Conservation (phyloP, 2,329 filamentous ascomycete species). For the Trichoderma citrinoviride region DNA sequence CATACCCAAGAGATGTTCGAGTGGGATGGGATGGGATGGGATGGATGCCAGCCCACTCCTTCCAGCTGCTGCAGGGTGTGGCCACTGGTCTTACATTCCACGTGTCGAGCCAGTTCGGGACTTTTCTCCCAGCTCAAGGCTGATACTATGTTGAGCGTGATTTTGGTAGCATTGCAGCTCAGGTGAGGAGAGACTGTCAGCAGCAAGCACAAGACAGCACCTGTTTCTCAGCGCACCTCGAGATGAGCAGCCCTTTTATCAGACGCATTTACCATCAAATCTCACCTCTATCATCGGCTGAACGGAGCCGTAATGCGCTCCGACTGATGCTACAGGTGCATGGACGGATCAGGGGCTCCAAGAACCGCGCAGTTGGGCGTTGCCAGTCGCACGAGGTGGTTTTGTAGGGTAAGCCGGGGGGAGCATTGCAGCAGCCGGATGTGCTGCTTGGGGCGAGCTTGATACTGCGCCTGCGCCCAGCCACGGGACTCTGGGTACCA, state of each 20-base stretch:
- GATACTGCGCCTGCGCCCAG: constrained; percentile 4
- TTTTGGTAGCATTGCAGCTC: not conserved
- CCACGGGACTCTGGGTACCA: not conserved
- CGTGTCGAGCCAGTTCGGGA: constrained; percentile 7
- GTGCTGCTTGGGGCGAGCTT: not conserved
- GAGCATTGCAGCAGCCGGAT: not conserved
- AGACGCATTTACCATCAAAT: not conserved
- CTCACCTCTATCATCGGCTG: not conserved
- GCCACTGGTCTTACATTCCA: constrained; percentile 18
- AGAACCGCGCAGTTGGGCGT: not conserved
- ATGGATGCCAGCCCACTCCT: constrained; percentile 5
- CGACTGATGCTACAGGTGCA: not conserved
- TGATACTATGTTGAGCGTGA: not conserved
- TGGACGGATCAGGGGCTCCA: not conserved
- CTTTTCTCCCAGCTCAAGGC: not conserved
- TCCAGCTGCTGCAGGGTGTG: constrained; percentile 10
- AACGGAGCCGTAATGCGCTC: not conserved
- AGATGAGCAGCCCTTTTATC: constrained; percentile 9
- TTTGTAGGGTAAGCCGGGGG: constrained; percentile 15
- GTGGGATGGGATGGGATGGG: not conserved
- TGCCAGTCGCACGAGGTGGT: not conserved
- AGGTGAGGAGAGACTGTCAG: not conserved
- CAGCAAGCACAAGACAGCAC: not conserved
- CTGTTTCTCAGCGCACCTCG: not conserved
- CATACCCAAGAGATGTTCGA: not conserved